Conservation (phyloP, 345 rosid genomes). For the Streptanthus diversifolius region DNA sequence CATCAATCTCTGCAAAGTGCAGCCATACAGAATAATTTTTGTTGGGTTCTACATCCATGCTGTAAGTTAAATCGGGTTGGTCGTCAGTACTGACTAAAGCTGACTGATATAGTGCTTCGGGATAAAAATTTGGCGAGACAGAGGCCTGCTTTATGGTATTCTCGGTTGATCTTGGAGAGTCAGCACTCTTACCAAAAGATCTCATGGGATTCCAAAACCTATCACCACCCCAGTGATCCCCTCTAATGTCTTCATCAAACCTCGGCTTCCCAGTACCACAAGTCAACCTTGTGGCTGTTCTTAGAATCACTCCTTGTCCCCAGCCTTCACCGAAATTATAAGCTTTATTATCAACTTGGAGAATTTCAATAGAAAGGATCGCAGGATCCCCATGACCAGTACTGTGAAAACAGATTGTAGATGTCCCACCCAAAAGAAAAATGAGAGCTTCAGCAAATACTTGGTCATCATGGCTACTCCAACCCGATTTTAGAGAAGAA, state of each 20-base stretch:
- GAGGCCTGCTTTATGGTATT: constrained; percentile 59
- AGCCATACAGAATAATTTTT: constrained; percentile 88
- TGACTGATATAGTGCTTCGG: constrained; percentile 78
- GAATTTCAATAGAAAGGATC: constrained; percentile 75
- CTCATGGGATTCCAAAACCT: constrained; percentile 75
- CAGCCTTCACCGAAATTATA: constrained; percentile 57
- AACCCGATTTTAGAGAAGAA: constrained; percentile 76
- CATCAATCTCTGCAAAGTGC: constrained; percentile 94
- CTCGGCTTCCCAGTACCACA: constrained; percentile 67
- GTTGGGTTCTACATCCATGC: constrained; percentile 87
- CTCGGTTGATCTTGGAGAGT: constrained; percentile 60
- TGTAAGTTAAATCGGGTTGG: constrained; percentile 64
- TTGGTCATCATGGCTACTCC: constrained; percentile 79
- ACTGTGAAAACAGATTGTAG: constrained; percentile 84
- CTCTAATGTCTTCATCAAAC: constrained; percentile 75
- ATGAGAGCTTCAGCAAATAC: constrained; percentile 73
- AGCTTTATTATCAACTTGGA: constrained; percentile 75
- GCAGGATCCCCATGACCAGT: constrained; percentile 99
- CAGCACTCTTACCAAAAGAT: constrained; percentile 60
- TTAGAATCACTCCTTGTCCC: constrained; percentile 58
- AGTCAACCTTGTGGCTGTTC: constrained; percentile 71
- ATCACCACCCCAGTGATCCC: constrained; percentile 96
- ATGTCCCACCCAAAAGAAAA: constrained; percentile 62
- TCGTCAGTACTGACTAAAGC: constrained; percentile 66
- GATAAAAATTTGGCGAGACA: constrained; percentile 77